These are phyloP conservation scores for Curvularia spicifera DNA, from an alignment of 2,329 filamentous ascomycete species.

Conservation along the genomic window DNA sequence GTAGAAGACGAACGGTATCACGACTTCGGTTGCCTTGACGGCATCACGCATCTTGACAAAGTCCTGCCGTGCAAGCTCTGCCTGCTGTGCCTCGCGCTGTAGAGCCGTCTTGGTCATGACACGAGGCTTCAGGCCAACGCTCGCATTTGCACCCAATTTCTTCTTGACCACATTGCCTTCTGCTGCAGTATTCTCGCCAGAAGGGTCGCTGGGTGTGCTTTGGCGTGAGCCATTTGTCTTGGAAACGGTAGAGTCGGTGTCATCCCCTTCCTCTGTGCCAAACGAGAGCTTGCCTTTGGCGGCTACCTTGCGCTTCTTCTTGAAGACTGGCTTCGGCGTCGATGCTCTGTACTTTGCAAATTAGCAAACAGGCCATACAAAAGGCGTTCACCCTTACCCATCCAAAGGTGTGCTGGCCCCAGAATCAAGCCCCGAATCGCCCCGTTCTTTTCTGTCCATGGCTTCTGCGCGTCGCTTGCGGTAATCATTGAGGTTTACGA, in stretches of 20 bases:
- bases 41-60: conserved; percentile 83
- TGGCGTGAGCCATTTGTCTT: conserved; percentile 50
- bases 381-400: conserved; percentile 58
- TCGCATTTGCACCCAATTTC: conserved; percentile 66
- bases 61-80: conserved; percentile 76
- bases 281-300: conserved; percentile 72
- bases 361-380: conserved; percentile 52
- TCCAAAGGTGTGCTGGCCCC: conserved; percentile 62
- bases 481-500: conserved; percentile 91
- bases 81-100: conserved; percentile 77
- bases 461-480: conserved; percentile 94
- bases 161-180: conserved; percentile 50
- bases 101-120: conserved; percentile 77
- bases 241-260: conserved; percentile 55
- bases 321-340: conserved; percentile 57
- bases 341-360: conserved; percentile 63
- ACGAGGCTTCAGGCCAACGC: conserved; percentile 68
- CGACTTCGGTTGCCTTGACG: conserved; percentile 86
- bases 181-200: conserved; percentile 42
- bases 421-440: conserved; percentile 69
- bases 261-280: conserved; percentile 70
- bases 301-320: conserved; percentile 63
- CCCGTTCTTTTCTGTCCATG: conserved; percentile 87
- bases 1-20: conserved; percentile 95
- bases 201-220: conserved; percentile 48